Conservation (phyloP, 768 basidiomycete genomes). For the Amanita phalloides region DNA sequence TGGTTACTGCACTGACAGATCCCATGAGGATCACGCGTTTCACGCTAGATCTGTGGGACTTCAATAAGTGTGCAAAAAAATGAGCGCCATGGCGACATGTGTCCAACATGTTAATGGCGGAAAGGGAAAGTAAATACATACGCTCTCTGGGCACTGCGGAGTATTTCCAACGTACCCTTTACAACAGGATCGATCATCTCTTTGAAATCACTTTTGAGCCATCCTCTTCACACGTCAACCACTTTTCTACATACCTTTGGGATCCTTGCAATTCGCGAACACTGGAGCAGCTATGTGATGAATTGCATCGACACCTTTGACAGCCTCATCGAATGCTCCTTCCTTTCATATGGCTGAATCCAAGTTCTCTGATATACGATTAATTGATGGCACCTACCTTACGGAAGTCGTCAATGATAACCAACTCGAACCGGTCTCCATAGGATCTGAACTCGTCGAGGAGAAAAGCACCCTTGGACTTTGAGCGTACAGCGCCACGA, state of each 20-base stretch:
- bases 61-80: not conserved
- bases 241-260: constrained; percentile 15
- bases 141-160: constrained; percentile 48
- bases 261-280: constrained; percentile 31
- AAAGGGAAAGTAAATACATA: constrained; percentile 18
- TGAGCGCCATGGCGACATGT: too few species aligned
- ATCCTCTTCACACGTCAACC: too few species aligned
- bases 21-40: constrained; percentile 64
- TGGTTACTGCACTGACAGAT: constrained; percentile 40
- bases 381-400: constrained; percentile 14
- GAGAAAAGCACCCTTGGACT: constrained; percentile 48
- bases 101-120: too few species aligned
- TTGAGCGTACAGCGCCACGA: constrained; percentile 57
- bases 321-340: constrained; percentile 70
- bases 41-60: constrained; percentile 20
- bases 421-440: constrained; percentile 49
- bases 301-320: constrained; percentile 66
- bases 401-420: constrained; percentile 62
- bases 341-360: constrained; percentile 22
- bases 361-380: not conserved
- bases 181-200: constrained; percentile 68
- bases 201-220: constrained; percentile 11
- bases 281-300: constrained; percentile 62
- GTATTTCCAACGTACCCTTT: constrained; percentile 52
- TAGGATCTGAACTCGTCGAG: constrained; percentile 38